Evolutionary conservation across 495 filamentous ascomycete species (phyloP).

Genomic region (Apiosordaria backusii): DNA sequence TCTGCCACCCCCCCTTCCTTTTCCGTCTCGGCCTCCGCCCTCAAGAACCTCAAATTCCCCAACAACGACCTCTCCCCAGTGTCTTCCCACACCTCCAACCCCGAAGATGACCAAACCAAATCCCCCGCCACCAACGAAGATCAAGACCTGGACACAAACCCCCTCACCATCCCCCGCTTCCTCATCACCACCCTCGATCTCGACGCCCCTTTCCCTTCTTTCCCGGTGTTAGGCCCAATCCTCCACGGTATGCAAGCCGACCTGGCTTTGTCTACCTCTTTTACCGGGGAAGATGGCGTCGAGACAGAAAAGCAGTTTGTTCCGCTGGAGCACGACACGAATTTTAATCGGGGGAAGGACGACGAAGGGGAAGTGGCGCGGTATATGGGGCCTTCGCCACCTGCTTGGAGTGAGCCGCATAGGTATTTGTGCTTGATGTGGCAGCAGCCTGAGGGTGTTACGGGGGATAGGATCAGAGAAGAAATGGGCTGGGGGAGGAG

Average conservation of each 20-base stretch:
- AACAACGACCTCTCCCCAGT: conserved; percentile 26
- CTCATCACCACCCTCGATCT: conserved; percentile 49
- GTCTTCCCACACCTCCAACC: conserved; percentile 3
- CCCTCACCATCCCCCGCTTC: conserved; percentile 31
- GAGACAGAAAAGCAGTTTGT: conserved; percentile 22
- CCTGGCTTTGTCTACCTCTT: conserved; percentile 15
- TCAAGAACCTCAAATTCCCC: conserved; percentile 22
- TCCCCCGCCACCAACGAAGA: conserved; percentile 3
- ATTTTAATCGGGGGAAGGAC: conserved; percentile 12
- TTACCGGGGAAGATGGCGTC: not conserved
- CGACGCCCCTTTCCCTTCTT: conserved; percentile 52
- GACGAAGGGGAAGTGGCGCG: conserved; percentile 27
- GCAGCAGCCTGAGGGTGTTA: conserved; percentile 52
- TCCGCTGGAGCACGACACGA: conserved; percentile 9
- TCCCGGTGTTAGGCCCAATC: conserved; percentile 48
- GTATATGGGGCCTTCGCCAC: conserved; percentile 52
- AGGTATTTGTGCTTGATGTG: conserved; percentile 57
- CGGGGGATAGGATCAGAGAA: conserved; percentile 43
- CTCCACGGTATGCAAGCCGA: conserved; percentile 47
- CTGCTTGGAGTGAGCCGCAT: conserved; percentile 49
- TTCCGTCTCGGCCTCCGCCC: conserved; percentile 23
- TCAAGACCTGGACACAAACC: conserved; percentile 6
- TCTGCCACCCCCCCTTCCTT: conserved; percentile 20
- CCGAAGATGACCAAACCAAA: not conserved
- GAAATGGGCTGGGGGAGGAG: conserved; percentile 19